phyloP scores from a whole-genome alignment of 495 filamentous ascomycete species.

The Aspergillus funiculosus region DNA sequence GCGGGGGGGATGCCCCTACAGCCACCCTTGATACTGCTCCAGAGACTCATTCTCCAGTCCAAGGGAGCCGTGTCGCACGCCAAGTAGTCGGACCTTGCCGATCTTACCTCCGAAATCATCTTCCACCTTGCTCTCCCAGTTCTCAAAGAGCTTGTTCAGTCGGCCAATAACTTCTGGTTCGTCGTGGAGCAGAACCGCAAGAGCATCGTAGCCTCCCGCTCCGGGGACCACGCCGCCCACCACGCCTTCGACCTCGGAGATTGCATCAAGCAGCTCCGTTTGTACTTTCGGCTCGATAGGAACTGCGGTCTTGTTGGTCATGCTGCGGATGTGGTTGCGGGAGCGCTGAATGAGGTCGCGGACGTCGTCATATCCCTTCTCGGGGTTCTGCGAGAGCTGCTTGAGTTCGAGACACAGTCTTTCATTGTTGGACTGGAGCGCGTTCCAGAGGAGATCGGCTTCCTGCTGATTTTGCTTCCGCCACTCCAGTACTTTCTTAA shows the following conservation, averaged over 20 bases:
- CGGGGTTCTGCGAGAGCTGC: slow-evolving; percentile 30
- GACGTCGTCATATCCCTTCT: slow-evolving; percentile 34
- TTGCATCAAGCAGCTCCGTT: slow-evolving; percentile 73
- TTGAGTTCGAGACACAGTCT: slow-evolving; percentile 59
- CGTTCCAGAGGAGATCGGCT: slow-evolving; percentile 64
- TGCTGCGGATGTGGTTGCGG: slow-evolving; percentile 59
- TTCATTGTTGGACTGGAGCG: slow-evolving; percentile 69
- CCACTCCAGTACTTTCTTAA: slow-evolving; percentile 84
- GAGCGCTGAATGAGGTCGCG: slow-evolving; percentile 44
- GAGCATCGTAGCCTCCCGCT: slow-evolving; percentile 89
- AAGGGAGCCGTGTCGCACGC: slow-evolving; percentile 81
- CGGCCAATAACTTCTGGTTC: slow-evolving; percentile 58
- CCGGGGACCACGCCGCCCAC: slow-evolving; percentile 90
- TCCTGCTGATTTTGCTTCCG: slow-evolving; percentile 59
- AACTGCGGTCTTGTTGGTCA: slow-evolving; percentile 69
- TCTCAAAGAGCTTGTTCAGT: slow-evolving; percentile 55
- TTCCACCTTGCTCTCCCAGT: slow-evolving; percentile 54
- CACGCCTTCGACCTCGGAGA: slow-evolving; percentile 67
- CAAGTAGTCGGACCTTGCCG: slow-evolving; percentile 68
- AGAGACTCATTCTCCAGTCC: slow-evolving; percentile 66
- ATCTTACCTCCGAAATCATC: slow-evolving; percentile 54
- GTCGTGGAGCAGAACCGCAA: slow-evolving; percentile 74
- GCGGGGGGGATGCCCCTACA: no score
- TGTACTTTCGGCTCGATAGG: slow-evolving; percentile 88
- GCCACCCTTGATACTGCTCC: slow-evolving; percentile 59